Evolutionary conservation across 75 land plant genomes (phyloP), one percentile per base, ranked within the genome.

Genomic region (Pseudotsuga menziesii): DNA sequence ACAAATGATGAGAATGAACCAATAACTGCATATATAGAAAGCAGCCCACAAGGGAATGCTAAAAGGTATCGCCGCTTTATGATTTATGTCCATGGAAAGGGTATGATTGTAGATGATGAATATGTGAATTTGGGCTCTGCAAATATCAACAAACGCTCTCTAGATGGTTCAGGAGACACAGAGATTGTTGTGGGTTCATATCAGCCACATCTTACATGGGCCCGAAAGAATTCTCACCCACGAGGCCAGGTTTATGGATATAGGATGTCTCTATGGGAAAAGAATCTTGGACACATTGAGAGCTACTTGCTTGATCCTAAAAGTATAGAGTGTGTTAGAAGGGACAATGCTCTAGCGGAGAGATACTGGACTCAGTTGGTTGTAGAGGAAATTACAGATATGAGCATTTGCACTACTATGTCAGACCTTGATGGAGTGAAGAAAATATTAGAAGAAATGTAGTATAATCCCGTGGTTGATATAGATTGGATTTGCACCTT

Each of bases 191-290:
- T 82, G 80, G 84, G 80, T 66, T 79, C 82, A 14, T 82, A 82
- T 64, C 88, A 86, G 41, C 85, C 88, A 11, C 60, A 77, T 15
- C 63, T 77, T 54, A 76, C 85, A 26, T 82, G 82, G 82, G 79
- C 82, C 16, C 72, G 73, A 22, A 80, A 79, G 78, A 11, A 25
- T 11, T 54, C 20, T 13, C 75, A 73, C 61, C 88, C 85, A 15
- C 81, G 27, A 63, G 88, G 88, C 36, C 88, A 95, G 96, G 80
- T 91, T 20, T 91, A 93, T 76, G 96, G 98, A 23, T 93, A 93
- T 61, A 83, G 96, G 78, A 91, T 90, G 93, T 93, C 96, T 2
- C 84, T 93, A 5, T 95, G 93, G 93, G 89, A 86, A 22, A 93
- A 93, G 82, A 96, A 95, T 75, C 22, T 91, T 16, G 89, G 92